phyloP scores from a whole-genome alignment of 306 rosid genomes.

The Luffa aegyptiaca region DNA sequence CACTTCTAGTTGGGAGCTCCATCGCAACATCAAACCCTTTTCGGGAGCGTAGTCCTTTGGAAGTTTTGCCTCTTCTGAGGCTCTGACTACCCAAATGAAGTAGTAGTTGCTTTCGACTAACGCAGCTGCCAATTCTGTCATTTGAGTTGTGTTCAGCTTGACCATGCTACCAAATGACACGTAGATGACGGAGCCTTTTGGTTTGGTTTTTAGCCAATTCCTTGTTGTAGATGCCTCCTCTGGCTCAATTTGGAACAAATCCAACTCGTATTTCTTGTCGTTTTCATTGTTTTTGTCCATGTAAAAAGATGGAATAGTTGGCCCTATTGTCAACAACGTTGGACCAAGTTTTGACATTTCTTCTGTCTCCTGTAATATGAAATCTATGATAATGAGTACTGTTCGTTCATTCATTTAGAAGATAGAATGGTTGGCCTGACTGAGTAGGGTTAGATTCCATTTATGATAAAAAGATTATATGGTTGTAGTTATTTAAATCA shows the following conservation, averaged over 20 bases:
- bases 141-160: conserved; percentile 24
- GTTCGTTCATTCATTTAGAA: not conserved
- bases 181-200: conserved; percentile 33
- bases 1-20: conserved; percentile 45
- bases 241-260: conserved; percentile 16
- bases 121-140: conserved; percentile 36
- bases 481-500: no score
- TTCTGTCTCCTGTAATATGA: conserved; percentile 31
- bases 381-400: not conserved
- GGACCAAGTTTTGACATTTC: conserved; percentile 42
- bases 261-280: conserved; percentile 33
- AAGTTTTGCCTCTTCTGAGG: conserved; percentile 18
- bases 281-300: conserved; percentile 31
- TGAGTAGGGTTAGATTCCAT: no score
- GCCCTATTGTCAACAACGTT: conserved; percentile 45
- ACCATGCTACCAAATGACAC: conserved; percentile 57
- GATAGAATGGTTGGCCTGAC: no score
- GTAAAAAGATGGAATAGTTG: conserved; percentile 42
- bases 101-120: conserved; percentile 20
- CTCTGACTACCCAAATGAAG: conserved; percentile 53
- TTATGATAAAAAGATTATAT: no score
- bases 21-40: conserved; percentile 34
- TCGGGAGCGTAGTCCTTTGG: conserved; percentile 15
- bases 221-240: conserved; percentile 17
- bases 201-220: conserved; percentile 36